Percentiles rank a stretch among this genome's conserved stretches.
These are phyloP conservation scores for Cyanidioschyzon merolae DNA, from an alignment of 23 red algal species.

Conservation along the genomic window DNA sequence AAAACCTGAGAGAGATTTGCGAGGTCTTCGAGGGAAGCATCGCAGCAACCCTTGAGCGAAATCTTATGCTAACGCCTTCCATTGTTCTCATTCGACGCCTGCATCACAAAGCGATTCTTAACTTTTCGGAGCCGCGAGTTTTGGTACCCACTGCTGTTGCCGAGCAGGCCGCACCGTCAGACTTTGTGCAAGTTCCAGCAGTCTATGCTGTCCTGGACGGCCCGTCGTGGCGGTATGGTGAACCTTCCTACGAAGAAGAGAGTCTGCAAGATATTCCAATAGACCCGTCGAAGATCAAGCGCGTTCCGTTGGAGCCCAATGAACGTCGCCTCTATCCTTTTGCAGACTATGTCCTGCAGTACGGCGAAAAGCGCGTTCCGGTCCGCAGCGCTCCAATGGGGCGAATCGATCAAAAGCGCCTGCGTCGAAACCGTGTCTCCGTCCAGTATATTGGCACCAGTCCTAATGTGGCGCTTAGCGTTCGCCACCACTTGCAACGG, in stretches of 20 bases:
- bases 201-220: slow-evolving; percentile 4
- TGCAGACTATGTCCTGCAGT: slow-evolving; percentile 3
- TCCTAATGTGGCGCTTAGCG: neutral
- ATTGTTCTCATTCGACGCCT: neutral
- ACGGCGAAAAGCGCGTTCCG: neutral
- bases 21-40: neutral
- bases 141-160: neutral
- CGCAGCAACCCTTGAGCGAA: neutral
- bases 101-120: neutral
- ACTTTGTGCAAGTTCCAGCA: neutral
- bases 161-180: neutral
- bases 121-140: neutral
- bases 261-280: neutral
- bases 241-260: neutral
- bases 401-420: neutral
- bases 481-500: neutral
- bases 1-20: neutral
- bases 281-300: neutral
- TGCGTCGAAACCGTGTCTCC: neutral
- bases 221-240: neutral
- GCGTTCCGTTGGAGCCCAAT: neutral
- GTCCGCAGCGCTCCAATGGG: neutral
- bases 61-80: neutral
- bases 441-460: neutral
- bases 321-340: neutral